Percentiles rank a stretch among this genome's conserved stretches.
phyloP scores from a whole-genome alignment of 2,329 filamentous ascomycete genomes.

The Calonectria crousiana region DNA sequence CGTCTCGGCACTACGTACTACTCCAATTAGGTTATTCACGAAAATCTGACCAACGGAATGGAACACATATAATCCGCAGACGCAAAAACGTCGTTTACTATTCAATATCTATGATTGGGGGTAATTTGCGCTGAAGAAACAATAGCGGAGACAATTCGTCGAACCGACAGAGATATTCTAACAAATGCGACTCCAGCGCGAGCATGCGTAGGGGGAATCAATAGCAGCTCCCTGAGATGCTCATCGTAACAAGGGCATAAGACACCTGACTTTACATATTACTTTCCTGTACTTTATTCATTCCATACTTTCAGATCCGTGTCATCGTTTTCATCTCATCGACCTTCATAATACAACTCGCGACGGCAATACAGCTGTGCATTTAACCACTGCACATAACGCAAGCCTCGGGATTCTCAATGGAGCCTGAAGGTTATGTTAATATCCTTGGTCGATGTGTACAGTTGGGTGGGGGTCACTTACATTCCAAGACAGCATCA shows the following conservation, averaged over 20 bases:
- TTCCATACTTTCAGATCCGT: slow-evolving; percentile 41
- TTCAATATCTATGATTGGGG: slow-evolving; percentile 31
- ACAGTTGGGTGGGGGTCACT: slow-evolving; percentile 52
- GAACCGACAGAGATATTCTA: slow-evolving; percentile 22
- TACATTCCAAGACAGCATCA: slow-evolving; percentile 89
- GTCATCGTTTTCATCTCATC: slow-evolving; percentile 47
- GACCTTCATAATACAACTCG: slow-evolving; percentile 45
- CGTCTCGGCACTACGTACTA: not conserved
- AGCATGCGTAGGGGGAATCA: slow-evolving; percentile 29
- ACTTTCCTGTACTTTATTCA: slow-evolving; percentile 36
- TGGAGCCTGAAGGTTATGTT: slow-evolving; percentile 74
- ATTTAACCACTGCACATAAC: slow-evolving; percentile 95
- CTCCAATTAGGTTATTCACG: not conserved
- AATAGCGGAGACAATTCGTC: slow-evolving; percentile 9
- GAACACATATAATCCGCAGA: slow-evolving; percentile 13
- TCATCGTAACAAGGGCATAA: slow-evolving; percentile 30
- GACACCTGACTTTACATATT: slow-evolving; percentile 37
- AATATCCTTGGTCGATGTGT: slow-evolving; percentile 31
- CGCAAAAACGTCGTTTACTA: slow-evolving; percentile 25
- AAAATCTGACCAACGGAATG: not conserved
- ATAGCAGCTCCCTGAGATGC: slow-evolving; percentile 28
- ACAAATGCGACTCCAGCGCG: slow-evolving; percentile 36
- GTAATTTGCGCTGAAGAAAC: slow-evolving; percentile 10
- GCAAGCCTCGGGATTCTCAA: slow-evolving; percentile 95
- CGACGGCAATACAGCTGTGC: not conserved